These are phyloP conservation scores for Aspergillus sp. DNA, from an alignment of 2,329 filamentous ascomycete genomes.

Conservation along the genomic window DNA sequence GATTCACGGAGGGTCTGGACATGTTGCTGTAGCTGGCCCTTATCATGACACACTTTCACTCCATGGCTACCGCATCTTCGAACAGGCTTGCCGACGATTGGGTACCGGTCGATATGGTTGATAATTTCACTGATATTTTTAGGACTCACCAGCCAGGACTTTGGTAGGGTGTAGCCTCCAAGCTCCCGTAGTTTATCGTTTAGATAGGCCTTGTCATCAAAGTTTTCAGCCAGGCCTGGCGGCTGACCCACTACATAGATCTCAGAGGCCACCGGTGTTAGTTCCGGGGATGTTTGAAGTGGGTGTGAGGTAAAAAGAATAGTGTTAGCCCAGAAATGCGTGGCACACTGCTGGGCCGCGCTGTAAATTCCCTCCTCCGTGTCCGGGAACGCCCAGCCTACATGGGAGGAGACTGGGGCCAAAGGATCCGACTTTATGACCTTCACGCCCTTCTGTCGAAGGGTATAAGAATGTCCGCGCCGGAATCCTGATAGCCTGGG, in stretches of 20 bases:
- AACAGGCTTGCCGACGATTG: slow-evolving; percentile 52
- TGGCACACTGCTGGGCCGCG: slow-evolving; percentile 46
- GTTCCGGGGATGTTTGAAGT: slow-evolving; percentile 44
- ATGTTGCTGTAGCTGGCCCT: slow-evolving; percentile 38
- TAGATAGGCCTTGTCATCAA: slow-evolving; percentile 54
- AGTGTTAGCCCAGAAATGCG: slow-evolving; percentile 55
- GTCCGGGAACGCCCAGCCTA: slow-evolving; percentile 49
- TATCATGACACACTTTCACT: slow-evolving; percentile 48
- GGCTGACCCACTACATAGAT: slow-evolving; percentile 51
- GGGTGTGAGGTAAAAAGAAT: slow-evolving; percentile 53
- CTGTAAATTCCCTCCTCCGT: slow-evolving; percentile 44
- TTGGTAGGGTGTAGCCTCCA: slow-evolving; percentile 44
- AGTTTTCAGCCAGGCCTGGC: slow-evolving; percentile 50
- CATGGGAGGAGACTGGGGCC: slow-evolving; percentile 26
- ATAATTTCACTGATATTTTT: slow-evolving; percentile 11
- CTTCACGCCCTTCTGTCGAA: slow-evolving; percentile 33
- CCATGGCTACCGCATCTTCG: slow-evolving; percentile 54
- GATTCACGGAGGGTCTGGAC: slow-evolving; percentile 38
- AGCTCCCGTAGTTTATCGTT: slow-evolving; percentile 45
- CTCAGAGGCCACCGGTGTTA: slow-evolving; percentile 29
- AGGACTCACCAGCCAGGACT: slow-evolving; percentile 36
- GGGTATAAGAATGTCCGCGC: slow-evolving; percentile 50
- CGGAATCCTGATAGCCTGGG: slow-evolving; percentile 52
- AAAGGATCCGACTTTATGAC: slow-evolving; percentile 29
- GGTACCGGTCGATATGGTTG: slow-evolving; percentile 31